Conservation (phyloP, 352 stramenopile species). For the Phytophthora hibernalis region DNA sequence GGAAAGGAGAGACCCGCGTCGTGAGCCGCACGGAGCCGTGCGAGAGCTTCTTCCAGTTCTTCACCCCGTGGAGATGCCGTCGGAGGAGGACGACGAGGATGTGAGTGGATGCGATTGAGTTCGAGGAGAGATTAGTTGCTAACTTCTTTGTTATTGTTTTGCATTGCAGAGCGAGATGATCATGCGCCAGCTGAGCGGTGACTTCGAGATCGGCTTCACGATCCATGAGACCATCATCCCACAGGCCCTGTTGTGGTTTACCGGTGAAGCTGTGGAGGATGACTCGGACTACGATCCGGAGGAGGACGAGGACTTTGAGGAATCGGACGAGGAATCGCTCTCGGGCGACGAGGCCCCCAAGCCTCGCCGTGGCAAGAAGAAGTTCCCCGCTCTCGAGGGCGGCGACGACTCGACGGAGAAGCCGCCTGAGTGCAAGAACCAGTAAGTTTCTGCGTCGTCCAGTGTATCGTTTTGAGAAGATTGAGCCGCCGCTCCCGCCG, state of each 20-base stretch:
- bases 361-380: conserved; percentile 68
- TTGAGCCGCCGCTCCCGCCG: conserved; percentile 13
- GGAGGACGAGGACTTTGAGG: conserved; percentile 74
- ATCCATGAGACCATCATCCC: conserved; percentile 91
- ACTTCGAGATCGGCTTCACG: conserved; percentile 89
- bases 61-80: conserved; percentile 87
- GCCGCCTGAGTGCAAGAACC: conserved; percentile 91
- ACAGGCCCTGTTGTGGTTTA: conserved; percentile 89
- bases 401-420: conserved; percentile 76
- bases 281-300: conserved; percentile 87
- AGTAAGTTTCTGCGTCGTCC: conserved; percentile 58
- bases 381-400: conserved; percentile 76
- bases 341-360: conserved; percentile 63
- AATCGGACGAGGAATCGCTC: conserved; percentile 72
- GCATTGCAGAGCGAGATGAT: conserved; percentile 77
- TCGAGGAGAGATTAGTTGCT: too few relatives aligned
- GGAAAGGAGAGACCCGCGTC: conserved; percentile 78
- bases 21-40: conserved; percentile 82
- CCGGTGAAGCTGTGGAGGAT: conserved; percentile 78
- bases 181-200: conserved; percentile 83
- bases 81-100: conserved; percentile 85
- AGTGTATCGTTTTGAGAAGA: conserved; percentile 36
- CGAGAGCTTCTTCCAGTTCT: conserved; percentile 91
- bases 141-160: too few relatives aligned
- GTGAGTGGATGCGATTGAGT: conserved; percentile 45